A percentile compares a stretch with the other conserved stretches of the same genome.
phyloP scores from a whole-genome alignment of 495 filamentous ascomycete genomes.

The Aspergillus coremiiformis region DNA sequence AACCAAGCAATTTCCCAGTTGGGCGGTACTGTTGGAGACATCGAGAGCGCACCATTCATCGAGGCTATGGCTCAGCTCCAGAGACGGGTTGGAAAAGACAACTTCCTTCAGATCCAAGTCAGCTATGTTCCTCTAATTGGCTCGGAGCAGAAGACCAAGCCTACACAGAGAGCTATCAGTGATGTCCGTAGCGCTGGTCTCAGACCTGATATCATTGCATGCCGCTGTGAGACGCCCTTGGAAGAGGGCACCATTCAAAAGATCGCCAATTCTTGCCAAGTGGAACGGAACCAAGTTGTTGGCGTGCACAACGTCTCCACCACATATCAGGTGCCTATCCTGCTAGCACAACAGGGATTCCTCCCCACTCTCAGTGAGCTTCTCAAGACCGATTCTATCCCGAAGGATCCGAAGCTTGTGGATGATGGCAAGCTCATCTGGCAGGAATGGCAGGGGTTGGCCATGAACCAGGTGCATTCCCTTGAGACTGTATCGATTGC shows the following conservation, averaged over 20 bases:
- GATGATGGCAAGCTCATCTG: conserved; percentile 57
- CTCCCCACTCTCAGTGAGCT: conserved; percentile 51
- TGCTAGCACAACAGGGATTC: conserved; percentile 74
- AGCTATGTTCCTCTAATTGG: conserved; percentile 64
- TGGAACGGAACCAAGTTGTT: conserved; percentile 72
- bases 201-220: conserved; percentile 87
- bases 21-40: conserved; percentile 80
- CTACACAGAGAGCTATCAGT: conserved; percentile 83
- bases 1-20: conserved; percentile 10
- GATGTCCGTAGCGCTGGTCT: conserved; percentile 74
- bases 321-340: conserved; percentile 86
- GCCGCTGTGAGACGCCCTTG: conserved; percentile 72
- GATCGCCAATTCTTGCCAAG: conserved; percentile 79
- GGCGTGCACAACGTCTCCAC: conserved; percentile 78
- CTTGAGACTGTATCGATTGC: conserved; percentile 71
- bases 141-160: conserved; percentile 89
- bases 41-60: conserved; percentile 85
- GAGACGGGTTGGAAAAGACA: conserved; percentile 61
- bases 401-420: conserved; percentile 38
- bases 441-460: conserved; percentile 67
- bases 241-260: conserved; percentile 72
- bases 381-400: conserved; percentile 39
- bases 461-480: conserved; percentile 50
- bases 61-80: conserved; percentile 77
- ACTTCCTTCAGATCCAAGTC: conserved; percentile 83